These are phyloP conservation scores for Pythium vanterpoolii DNA, from an alignment of 352 stramenopile species.

Conservation along the genomic window DNA sequence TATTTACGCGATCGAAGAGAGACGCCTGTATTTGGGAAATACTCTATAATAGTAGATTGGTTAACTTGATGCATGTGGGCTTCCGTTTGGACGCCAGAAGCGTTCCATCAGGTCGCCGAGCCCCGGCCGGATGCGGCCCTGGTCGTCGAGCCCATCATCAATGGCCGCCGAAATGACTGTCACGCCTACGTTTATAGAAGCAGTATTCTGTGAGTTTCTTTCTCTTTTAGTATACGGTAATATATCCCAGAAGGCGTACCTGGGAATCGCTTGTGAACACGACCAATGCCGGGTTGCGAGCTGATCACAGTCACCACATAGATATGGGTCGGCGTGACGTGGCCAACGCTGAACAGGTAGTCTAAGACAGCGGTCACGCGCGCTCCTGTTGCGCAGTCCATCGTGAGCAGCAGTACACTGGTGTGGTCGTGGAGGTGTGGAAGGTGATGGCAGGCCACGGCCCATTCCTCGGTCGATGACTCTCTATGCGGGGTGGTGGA, in stretches of 20 bases:
- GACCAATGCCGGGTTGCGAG: slow-evolving; percentile 37
- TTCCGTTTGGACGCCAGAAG: slow-evolving; percentile 32
- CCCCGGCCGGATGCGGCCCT: slow-evolving; percentile 33
- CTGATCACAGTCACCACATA: slow-evolving; percentile 56
- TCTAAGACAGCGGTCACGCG: slow-evolving; percentile 35
- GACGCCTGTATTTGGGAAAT: neutral
- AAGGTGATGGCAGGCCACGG: slow-evolving; percentile 25
- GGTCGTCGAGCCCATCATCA: slow-evolving; percentile 37
- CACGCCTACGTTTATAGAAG: slow-evolving; percentile 23
- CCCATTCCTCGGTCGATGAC: slow-evolving; percentile 8
- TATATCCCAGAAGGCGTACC: slow-evolving; percentile 26
- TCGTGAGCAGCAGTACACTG: slow-evolving; percentile 39
- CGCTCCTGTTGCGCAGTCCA: slow-evolving; percentile 41
- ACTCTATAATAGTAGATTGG: slow-evolving; percentile 15
- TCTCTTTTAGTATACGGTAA: neutral
- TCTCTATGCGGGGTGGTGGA: slow-evolving; percentile 1
- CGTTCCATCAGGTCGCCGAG: slow-evolving; percentile 38
- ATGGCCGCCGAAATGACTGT: slow-evolving; percentile 42
- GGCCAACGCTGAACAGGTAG: slow-evolving; percentile 31
- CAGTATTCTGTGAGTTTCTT: neutral
- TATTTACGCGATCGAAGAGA: slow-evolving; percentile 25
- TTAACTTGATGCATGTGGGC: slow-evolving; percentile 6
- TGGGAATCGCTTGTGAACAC: slow-evolving; percentile 42
- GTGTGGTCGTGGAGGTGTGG: slow-evolving; percentile 18
- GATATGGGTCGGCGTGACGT: slow-evolving; percentile 35